These are phyloP conservation scores for Eucalyptus erythrocorys DNA, from an alignment of 345 rosid species.

Conservation along the genomic window DNA sequence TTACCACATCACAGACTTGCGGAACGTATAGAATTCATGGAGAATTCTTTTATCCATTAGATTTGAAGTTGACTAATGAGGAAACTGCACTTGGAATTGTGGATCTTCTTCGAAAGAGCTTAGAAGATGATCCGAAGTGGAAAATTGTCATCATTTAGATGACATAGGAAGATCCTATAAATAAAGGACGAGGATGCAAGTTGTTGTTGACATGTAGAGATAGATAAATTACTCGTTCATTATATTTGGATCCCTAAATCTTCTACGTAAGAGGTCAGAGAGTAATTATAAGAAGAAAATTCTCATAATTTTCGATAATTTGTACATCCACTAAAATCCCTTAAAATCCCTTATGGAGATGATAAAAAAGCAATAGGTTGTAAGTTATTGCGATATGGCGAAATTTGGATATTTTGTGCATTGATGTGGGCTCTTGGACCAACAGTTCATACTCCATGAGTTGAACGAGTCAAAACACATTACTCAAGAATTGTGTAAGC, in stretches of 20 bases:
- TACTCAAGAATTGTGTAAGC: background rate
- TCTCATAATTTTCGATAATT: background rate
- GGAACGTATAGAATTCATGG: background rate
- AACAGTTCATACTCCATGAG: background rate
- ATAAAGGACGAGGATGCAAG: background rate
- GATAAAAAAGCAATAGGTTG: background rate
- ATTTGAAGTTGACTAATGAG: background rate
- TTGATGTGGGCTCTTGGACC: background rate
- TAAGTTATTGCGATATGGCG: background rate
- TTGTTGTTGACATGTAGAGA: background rate
- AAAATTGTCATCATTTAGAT: background rate
- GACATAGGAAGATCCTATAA: background rate
- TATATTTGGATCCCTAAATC: background rate
- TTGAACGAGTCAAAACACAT: background rate
- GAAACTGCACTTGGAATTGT: background rate
- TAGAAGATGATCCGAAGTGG: background rate
- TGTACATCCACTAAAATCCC: background rate
- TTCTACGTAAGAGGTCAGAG: background rate
- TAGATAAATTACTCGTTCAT: background rate
- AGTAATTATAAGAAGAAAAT: background rate
- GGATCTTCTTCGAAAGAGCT: background rate
- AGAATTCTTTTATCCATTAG: background rate
- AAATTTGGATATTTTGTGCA: background rate
- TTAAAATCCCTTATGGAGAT: background rate
- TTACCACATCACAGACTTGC: background rate